Base-by-base conservation (phyloP, 108 stramenopile species). In the Cyclostephanos invisitatus region DNA sequence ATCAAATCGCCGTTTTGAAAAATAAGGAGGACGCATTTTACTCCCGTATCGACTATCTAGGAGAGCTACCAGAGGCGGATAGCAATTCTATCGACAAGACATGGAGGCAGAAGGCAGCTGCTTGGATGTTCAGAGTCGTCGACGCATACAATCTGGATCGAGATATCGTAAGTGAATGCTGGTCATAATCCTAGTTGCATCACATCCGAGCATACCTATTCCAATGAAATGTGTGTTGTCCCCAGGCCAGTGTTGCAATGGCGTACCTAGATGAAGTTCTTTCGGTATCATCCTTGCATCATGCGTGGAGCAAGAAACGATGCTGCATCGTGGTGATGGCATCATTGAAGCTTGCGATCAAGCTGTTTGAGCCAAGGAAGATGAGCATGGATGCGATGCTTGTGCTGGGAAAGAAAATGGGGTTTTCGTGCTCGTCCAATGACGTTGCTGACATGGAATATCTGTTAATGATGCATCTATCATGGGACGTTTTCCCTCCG, bases 51-150 rank as follows among this genome's bases (percentile, higher is more conserved):
- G 53, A 54, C 53, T 54, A 54, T 54, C 53, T 54, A 27, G 53
- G 53, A 54, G 22, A 54, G 53, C 53, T 54, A 0, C 22, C 53
- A 24, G 22, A 25, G 22, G 24, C 53, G 21, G 25, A 15, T 0
- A 15, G 3, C 44, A 15, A 46, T 15, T 3, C 17, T 15, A 46
- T 46, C 44, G 14, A 46, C 12, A 14, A 46, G 44, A 14, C 2
- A 14, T 46, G 44, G 44, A 46, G 44, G 44, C 44, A 46, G 44
- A 46, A 46, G 44, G 44, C 66, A 7, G 77, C 77, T 15, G 70
- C 72, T 38, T 78, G 77, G 77, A 78, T 78, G 77, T 67, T 78
- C 70, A 72, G 72, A 59, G 77, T 72, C 5, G 42, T 68, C 14
- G 67, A 68, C 37, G 40, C 40, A 7, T 40, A 78, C 29, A 71